phyloP scores from a whole-genome alignment of 1,284 basidiomycete species.

The Austroboletus rostrupii region DNA sequence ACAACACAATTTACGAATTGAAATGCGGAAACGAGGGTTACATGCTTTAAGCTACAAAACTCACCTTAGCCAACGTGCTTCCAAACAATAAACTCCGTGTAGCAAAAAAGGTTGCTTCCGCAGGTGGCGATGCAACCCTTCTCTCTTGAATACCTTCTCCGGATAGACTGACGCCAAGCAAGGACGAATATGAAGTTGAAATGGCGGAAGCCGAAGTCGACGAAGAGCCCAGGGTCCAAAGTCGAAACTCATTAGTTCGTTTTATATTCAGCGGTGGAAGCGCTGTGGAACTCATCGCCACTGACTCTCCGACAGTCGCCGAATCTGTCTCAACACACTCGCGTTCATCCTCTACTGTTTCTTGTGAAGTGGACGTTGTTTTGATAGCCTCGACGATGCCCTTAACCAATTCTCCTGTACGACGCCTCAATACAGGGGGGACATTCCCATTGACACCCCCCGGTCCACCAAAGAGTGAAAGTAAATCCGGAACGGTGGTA shows the following conservation, averaged over 20 bases:
- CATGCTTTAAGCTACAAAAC: conserved; percentile 12
- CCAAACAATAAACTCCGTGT: conserved; percentile 18
- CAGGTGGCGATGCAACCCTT: background rate
- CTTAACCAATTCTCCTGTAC: conserved; percentile 61
- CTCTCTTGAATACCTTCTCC: background rate
- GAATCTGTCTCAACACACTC: conserved; percentile 1
- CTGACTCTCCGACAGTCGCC: background rate
- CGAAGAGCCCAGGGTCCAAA: conserved; percentile 15
- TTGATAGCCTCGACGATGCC: conserved; percentile 34
- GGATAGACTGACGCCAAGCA: conserved; percentile 14
- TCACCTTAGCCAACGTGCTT: conserved; percentile 11
- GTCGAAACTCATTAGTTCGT: conserved; percentile 18
- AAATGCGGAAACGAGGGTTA: conserved; percentile 4
- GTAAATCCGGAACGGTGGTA: conserved; percentile 53
- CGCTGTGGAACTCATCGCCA: background rate
- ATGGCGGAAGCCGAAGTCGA: conserved; percentile 3
- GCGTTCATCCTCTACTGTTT: background rate
- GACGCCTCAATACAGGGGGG: conserved; percentile 56
- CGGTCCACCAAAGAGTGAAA: conserved; percentile 46
- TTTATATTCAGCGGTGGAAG: background rate
- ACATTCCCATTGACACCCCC: conserved; percentile 32
- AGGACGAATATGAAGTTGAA: conserved; percentile 14
- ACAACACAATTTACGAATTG: background rate
- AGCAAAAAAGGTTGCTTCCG: conserved; percentile 1
- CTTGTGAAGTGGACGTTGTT: background rate